These are phyloP conservation scores for Lipomyces starkeyi DNA, from an alignment of 805 yeast genomes.

Conservation along the genomic window DNA sequence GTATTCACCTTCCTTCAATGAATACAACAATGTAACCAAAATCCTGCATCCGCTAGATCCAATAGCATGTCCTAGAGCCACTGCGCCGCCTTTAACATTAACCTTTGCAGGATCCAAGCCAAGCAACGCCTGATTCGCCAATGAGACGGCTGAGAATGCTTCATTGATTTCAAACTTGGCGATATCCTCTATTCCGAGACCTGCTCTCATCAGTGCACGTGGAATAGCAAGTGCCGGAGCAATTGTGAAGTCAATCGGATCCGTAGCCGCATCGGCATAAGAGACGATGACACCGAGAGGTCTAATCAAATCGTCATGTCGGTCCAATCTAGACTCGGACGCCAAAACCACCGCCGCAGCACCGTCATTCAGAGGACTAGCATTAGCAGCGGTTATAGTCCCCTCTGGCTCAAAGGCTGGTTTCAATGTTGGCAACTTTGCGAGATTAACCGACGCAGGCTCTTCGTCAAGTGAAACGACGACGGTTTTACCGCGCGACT, in stretches of 20 bases:
- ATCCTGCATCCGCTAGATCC: conserved; percentile 97
- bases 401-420: conserved; percentile 93
- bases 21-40: conserved; percentile 58
- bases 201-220: conserved; percentile 85
- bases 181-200: conserved; percentile 63
- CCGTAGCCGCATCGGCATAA: conserved; percentile 96
- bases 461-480: conserved; percentile 79
- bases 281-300: conserved; percentile 78
- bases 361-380: conserved; percentile 93
- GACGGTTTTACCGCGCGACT: conserved; percentile 70
- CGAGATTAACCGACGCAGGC: conserved; percentile 69
- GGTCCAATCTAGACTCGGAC: conserved; percentile 75
- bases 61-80: conserved; percentile 92
- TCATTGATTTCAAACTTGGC: conserved; percentile 92
- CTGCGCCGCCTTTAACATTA: conserved; percentile 94
- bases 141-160: conserved; percentile 94
- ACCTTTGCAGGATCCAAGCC: conserved; percentile 71
- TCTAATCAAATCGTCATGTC: conserved; percentile 60
- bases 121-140: conserved; percentile 76
- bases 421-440: conserved; percentile 74
- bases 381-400: conserved; percentile 94
- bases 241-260: conserved; percentile 90
- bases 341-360: conserved; percentile 91
- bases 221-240: conserved; percentile 95
- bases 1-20: conserved; percentile 68